Evolutionary conservation across 2,329 filamentous ascomycete species (phyloP), one percentile per base, ranked within the genome.

Genomic region (Tolypocladium nubicola): DNA sequence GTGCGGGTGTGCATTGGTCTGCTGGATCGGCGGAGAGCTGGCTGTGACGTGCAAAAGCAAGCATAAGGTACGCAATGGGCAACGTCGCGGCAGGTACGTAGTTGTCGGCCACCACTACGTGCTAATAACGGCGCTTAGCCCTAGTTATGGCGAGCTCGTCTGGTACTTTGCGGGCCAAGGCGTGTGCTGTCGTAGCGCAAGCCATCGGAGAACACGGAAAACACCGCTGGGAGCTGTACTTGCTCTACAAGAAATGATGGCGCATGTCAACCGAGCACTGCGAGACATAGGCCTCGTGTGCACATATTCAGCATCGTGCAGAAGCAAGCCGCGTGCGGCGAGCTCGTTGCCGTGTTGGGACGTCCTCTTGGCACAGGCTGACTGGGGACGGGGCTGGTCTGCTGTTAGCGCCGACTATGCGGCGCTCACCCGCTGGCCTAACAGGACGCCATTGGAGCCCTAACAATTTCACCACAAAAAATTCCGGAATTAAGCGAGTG

Each of bases 381-480:
- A 13, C 45, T 10, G 13, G 45, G 45, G 45, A 30, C 10, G 10
- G 50, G 33, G 19, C 26, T 14, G 45, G 10, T 5, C 11, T 16
- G 35, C 54, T 41, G 61, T 56, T 63, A 64, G 57, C 39, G 59
- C 21, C 1, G 7, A 16, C 23, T 14, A 30, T 26, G 21, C 13
- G 43, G 7, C 2, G 13, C 6, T 5, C 4, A 5, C 11, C 23
- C 6, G 23, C 4, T 6, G 6, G 23, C 43, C 49, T 59, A 57
- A 54, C 57, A 59, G n/a, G 16, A 16, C 19, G 40, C 33, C 26
- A 4, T 55, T 43, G 57, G 62, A 65, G 63, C 63, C 63, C 63
- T 65, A 65, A 64, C 58, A 54, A 56, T 50, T 60, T 57, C 57
- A 64, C 63, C 61, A 64, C 62, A 63, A 64, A 65, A 64, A 60